phyloP scores from a whole-genome alignment of 768 basidiomycete species.

The Termitomyces sp. region DNA sequence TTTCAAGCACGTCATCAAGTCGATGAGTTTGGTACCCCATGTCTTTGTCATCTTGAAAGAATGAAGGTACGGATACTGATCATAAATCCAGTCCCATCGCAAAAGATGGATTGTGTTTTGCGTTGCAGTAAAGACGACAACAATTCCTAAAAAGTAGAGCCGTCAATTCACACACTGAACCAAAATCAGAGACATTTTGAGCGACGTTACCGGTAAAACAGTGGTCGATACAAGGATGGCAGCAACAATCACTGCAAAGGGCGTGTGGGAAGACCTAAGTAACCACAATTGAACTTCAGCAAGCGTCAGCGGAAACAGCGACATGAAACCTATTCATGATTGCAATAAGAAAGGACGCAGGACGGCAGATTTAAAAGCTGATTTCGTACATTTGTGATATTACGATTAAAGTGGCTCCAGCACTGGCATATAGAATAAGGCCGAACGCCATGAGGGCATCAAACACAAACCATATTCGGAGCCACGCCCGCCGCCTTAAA shows the following conservation, averaged over 20 bases:
- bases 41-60: conserved; percentile 25
- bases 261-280: conserved; percentile 33
- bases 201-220: conserved; percentile 56
- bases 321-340: conserved; percentile 51
- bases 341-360: not conserved
- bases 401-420: conserved; percentile 44
- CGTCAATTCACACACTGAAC: not conserved
- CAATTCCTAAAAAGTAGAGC: conserved; percentile 45
- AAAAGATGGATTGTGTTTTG: conserved; percentile 52
- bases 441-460: conserved; percentile 55
- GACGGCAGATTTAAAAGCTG: conserved; percentile 7
- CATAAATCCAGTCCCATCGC: conserved; percentile 55
- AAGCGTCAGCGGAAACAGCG: conserved; percentile 56
- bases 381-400: conserved; percentile 52
- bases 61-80: conserved; percentile 50
- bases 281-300: conserved; percentile 63
- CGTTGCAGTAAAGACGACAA: conserved; percentile 38
- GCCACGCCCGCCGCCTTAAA: conserved; percentile 53
- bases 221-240: conserved; percentile 34
- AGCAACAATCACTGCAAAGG: conserved; percentile 32
- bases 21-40: conserved; percentile 39
- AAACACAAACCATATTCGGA: conserved; percentile 54
- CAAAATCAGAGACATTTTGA: conserved; percentile 20
- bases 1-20: conserved; percentile 38
- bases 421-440: conserved; percentile 49